phyloP scores from a whole-genome alignment of 208 protist genomes.

The Acanthamoeba culbertsoni region DNA sequence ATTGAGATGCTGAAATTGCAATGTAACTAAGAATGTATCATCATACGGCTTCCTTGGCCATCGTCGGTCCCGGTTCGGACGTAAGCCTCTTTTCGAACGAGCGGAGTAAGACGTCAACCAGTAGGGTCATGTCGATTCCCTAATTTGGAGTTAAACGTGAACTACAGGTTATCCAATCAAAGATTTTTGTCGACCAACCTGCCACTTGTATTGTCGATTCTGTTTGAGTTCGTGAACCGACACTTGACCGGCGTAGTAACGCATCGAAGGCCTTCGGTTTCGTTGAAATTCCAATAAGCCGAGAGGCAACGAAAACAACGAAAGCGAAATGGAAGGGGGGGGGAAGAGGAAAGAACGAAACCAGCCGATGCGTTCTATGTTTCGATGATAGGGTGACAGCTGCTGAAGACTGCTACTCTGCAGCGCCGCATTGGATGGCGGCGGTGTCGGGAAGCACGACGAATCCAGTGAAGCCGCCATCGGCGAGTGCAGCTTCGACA shows the following conservation, averaged over 20 bases:
- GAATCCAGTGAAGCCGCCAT: not conserved
- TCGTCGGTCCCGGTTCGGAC: not conserved
- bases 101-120: not conserved
- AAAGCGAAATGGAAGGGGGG: not conserved
- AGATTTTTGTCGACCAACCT: not conserved
- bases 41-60: not conserved
- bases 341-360: not conserved
- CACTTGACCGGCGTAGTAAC: conserved; percentile 35
- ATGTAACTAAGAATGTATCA: not conserved
- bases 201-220: conserved; percentile 28
- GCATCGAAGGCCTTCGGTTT: not conserved
- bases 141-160: not conserved
- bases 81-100: conserved; percentile 13
- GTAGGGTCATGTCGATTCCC: conserved; percentile 27
- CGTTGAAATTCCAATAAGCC: not conserved
- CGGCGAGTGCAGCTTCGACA: not conserved
- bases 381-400: conserved; percentile 44
- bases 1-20: not conserved
- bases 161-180: not conserved
- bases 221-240: not conserved
- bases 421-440: not conserved
- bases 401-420: not conserved
- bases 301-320: not conserved
- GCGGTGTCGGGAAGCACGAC: not conserved
- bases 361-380: conserved; percentile 39